Percentiles rank a stretch among this genome's conserved stretches.
Evolutionary conservation across 2,329 filamentous ascomycete species (phyloP).

Genomic region (Beauveria sp.): DNA sequence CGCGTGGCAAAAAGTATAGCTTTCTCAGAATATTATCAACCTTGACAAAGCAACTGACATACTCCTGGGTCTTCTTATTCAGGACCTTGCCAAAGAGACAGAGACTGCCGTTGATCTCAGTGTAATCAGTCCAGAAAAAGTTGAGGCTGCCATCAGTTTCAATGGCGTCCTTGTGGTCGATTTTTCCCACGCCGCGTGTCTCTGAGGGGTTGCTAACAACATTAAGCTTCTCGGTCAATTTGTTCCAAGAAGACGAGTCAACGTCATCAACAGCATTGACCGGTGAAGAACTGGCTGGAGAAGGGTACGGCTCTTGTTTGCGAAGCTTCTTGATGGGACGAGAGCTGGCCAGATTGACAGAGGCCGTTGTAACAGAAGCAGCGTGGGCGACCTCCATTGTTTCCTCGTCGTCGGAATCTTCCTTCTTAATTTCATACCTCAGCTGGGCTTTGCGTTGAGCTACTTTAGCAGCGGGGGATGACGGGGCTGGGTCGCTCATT

Average conservation of each 20-base stretch:
- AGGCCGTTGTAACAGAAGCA: conserved; percentile 58
- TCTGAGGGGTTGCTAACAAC: conserved; percentile 70
- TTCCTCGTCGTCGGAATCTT: conserved; percentile 71
- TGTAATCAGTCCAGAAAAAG: conserved; percentile 97
- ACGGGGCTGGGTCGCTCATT: conserved; percentile 83
- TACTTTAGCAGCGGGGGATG: conserved; percentile 76
- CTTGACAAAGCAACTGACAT: conserved; percentile 92
- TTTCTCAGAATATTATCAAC: conserved; percentile 91
- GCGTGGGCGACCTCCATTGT: conserved; percentile 82
- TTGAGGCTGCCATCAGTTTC: conserved; percentile 86
- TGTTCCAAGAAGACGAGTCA: conserved; percentile 82
- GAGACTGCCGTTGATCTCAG: conserved; percentile 81
- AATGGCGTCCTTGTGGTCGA: conserved; percentile 76
- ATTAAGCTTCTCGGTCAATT: conserved; percentile 78
- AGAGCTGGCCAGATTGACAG: conserved; percentile 78
- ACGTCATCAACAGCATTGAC: conserved; percentile 53
- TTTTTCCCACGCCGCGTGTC: conserved; percentile 63
- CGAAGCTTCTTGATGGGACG: conserved; percentile 64
- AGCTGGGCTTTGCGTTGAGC: conserved; percentile 60
- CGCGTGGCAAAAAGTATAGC: conserved; percentile 83
- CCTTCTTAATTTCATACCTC: conserved; percentile 47
- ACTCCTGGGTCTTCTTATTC: conserved; percentile 71
- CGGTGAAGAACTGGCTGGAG: conserved; percentile 72
- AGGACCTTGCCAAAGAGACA: conserved; percentile 95
- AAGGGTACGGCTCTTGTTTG: conserved; percentile 59